A percentile compares a stretch with the other conserved stretches of the same genome.
These are phyloP conservation scores for Phaeotremella skinneri DNA, from an alignment of 768 basidiomycete genomes.

Conservation along the genomic window DNA sequence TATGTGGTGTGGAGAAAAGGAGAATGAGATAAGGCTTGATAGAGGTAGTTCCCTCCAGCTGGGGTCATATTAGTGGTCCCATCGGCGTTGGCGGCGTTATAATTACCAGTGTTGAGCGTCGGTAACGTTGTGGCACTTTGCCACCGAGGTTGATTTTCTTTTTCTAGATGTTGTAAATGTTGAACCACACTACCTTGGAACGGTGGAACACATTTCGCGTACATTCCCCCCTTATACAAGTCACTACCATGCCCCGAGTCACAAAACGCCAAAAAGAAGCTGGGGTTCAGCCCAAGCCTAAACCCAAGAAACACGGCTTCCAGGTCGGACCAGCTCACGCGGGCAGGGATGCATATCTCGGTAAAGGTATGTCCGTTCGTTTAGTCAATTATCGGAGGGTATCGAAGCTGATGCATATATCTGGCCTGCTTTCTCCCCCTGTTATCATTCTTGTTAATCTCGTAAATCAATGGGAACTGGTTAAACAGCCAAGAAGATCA, in stretches of 20 bases:
- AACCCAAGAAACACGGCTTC: slow-evolving; percentile 41
- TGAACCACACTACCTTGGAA: too few relatives aligned
- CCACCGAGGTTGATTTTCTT: slow-evolving; percentile 4
- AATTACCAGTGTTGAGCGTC: neutral
- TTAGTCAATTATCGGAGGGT: neutral
- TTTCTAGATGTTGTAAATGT: too few relatives aligned
- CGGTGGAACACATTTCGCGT: neutral
- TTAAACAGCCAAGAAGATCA: slow-evolving; percentile 48
- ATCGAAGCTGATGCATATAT: neutral
- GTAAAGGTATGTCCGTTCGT: slow-evolving; percentile 46
- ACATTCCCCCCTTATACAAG: neutral
- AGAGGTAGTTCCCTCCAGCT: neutral
- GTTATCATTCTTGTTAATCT: too few relatives aligned
- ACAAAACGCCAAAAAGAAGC: slow-evolving; percentile 39
- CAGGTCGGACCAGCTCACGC: slow-evolving; percentile 50
- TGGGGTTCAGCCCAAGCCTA: slow-evolving; percentile 14
- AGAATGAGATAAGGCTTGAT: neutral
- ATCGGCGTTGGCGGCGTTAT: neutral
- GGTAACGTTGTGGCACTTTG: slow-evolving; percentile 13
- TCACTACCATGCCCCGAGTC: slow-evolving; percentile 28
- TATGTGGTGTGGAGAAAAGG: slow-evolving; percentile 1
- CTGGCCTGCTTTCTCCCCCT: neutral
- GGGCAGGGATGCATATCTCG: slow-evolving; percentile 51
- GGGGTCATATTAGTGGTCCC: neutral
- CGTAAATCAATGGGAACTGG: too few relatives aligned